Percentiles rank a stretch among this genome's conserved stretches.
These are phyloP conservation scores for Hypomontagnella submonticulosa DNA, from an alignment of 495 filamentous ascomycete genomes.

Conservation along the genomic window DNA sequence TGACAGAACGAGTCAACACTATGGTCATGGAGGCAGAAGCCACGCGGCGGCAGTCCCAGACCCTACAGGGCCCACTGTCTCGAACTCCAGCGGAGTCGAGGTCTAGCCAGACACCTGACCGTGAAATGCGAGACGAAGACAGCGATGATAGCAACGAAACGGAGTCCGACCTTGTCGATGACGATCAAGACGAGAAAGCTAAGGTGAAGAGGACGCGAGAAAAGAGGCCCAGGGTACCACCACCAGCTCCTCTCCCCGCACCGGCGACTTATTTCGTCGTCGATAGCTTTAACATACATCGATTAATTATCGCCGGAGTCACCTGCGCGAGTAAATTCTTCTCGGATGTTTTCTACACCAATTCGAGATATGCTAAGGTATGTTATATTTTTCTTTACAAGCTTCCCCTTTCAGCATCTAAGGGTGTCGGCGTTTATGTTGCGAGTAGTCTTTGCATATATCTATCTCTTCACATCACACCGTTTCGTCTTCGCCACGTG, in stretches of 20 bases:
- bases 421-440: too few relatives aligned
- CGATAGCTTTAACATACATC: conserved; percentile 99
- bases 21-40: conserved; percentile 60
- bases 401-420: too few relatives aligned
- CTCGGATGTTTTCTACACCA: conserved; percentile 99
- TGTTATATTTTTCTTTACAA: conserved; percentile 31
- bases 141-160: conserved; percentile 48
- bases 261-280: conserved; percentile 88
- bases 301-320: conserved; percentile 95
- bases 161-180: conserved; percentile 55
- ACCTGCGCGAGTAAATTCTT: conserved; percentile 99
- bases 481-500: too few relatives aligned
- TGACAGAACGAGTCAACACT: conserved; percentile 94
- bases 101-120: conserved; percentile 35
- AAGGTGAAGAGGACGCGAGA: conserved; percentile 16
- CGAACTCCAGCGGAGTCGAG: conserved; percentile 11
- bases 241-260: conserved; percentile 52
- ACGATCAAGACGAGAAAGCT: conserved; percentile 49
- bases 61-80: conserved; percentile 37
- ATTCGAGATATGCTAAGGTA: conserved; percentile 99
- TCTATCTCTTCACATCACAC: too few relatives aligned
- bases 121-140: conserved; percentile 52
- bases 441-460: too few relatives aligned
- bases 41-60: conserved; percentile 43
- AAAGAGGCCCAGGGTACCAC: conserved; percentile 40